Base-by-base conservation (phyloP, 1,284 basidiomycete genomes). In the Coniophora puteana region DNA sequence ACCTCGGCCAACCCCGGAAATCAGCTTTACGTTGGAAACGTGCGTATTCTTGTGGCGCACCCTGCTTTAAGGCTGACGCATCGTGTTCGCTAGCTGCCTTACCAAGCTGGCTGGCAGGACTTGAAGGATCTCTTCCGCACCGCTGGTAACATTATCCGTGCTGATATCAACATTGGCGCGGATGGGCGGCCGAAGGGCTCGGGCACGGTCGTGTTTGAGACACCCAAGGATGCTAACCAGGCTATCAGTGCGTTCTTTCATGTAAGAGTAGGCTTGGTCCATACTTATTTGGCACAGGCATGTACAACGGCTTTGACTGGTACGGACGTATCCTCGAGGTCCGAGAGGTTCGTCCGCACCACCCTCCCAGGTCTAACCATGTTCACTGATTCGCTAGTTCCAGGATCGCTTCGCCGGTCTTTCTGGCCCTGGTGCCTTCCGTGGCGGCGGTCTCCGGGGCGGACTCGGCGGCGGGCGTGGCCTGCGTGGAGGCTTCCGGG, bases 41-140 rank as follows among this genome's bases (percentile, higher is more conserved):
- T 93, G 53, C 57, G 83, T 69, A 11, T 8, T 18, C 20, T 16
- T 14, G 29, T 41, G 4, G 31, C 29, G 8, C 17, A 17, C 14
- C 23, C 27, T 17, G 13, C 14, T 41, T 44, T 5, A 41, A 41
- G 50, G 27, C 40, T 45, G 17, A 50, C 29, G 10, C 25, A 24
- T 17, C 24, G 6, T 34, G 25, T 49, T 27, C 12, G 20, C 14
- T 53, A 96, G 93, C 66, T 97, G 17, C 95, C 94, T 1, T 90
- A 90, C 57, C 91, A 93, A 65, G 93, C 93, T 23, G 92, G 92
- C 28, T 99, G 95, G 95, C 95, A 99, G 64, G 95, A 99, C 61
- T 73, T 99, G 45, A 99, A 98, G 63, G 94, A 98, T 62, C 71
- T 98, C 23, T 97, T 98, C 82, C 83, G 94, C 41, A 81, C 89